Evolutionary conservation across 345 rosid species (phyloP), one percentile per base, ranked within the genome.

Genomic region (Eucalyptus brandiana): DNA sequence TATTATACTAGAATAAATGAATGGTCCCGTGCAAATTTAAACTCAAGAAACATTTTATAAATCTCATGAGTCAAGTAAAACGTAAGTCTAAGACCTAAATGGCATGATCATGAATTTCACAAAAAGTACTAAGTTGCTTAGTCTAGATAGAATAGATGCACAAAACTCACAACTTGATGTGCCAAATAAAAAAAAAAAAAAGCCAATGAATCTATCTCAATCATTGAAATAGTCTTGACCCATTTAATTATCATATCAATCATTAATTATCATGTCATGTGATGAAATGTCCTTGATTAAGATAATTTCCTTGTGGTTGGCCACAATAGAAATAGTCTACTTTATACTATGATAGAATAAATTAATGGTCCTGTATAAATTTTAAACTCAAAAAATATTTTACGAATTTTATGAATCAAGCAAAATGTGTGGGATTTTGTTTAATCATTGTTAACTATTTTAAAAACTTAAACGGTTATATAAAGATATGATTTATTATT

Each of bases 361-460:
- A 65, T n/a, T 0, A 65, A n/a, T 65, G 40, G 2, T 0, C 30
- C 0, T 0, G 0, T 23, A 0, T 24, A 56, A 56, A 24, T 56
- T 56, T 56, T 56, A 24, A 56, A 24, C 0, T 56, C 3, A 1
- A 4, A 26, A 56, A 56, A 56, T 56, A 0, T 5, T 9, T 56
- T 56, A 56, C 0, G 0, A 24, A 24, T 15, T 16, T n/a, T 8
- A 8, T 65, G 18, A 65, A 65, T 65, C 10, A n/a, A 65, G 37
- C 0, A n/a, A n/a, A 34, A 65, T 53, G 58, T 21, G 26, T 53
- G 5, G 58, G 5, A 21, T 53, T 53, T 53, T 53, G 1, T 53
- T 21, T 2, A 21, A 53, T 21, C 2, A 21, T 0, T 21, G 5
- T 53, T 53, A 53, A 53, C 5, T 21, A 53, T 53, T 0, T 53